Evolutionary conservation across 2,329 filamentous ascomycete species (phyloP).

Genomic region (Diaporthe sp.): DNA sequence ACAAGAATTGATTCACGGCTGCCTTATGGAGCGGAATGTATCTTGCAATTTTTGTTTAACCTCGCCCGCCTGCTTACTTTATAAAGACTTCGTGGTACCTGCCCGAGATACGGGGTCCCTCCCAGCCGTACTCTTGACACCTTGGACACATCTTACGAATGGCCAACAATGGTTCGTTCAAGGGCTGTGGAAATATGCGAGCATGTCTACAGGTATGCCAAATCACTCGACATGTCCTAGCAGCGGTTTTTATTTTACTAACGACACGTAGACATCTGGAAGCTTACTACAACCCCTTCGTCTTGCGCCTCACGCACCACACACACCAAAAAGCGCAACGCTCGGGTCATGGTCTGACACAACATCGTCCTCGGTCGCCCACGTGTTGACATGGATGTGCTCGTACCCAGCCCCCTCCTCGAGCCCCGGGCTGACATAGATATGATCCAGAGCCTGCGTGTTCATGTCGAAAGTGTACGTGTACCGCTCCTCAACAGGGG

Average conservation of each 20-base stretch:
- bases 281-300: not conserved
- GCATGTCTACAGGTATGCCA: not conserved
- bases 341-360: slow-evolving; percentile 79
- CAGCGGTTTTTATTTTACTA: not conserved
- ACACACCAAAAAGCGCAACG: slow-evolving; percentile 74
- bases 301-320: slow-evolving; percentile 47
- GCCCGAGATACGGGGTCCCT: not conserved
- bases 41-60: too few relatives aligned
- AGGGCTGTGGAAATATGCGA: too few relatives aligned
- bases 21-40: too few relatives aligned
- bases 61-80: not conserved
- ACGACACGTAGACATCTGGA: not conserved
- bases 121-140: not conserved
- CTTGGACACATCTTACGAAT: not conserved
- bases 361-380: slow-evolving; percentile 68
- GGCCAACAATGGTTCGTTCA: not conserved
- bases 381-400: slow-evolving; percentile 80
- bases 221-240: not conserved
- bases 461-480: slow-evolving; percentile 80
- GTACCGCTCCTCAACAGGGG: slow-evolving; percentile 72
- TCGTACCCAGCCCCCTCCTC: slow-evolving; percentile 64
- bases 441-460: slow-evolving; percentile 78
- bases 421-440: slow-evolving; percentile 72
- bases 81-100: not conserved
- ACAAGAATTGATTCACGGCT: too few relatives aligned